Conservation (phyloP, 2,329 filamentous ascomycete genomes). For the Dactylellina drechsleri region DNA sequence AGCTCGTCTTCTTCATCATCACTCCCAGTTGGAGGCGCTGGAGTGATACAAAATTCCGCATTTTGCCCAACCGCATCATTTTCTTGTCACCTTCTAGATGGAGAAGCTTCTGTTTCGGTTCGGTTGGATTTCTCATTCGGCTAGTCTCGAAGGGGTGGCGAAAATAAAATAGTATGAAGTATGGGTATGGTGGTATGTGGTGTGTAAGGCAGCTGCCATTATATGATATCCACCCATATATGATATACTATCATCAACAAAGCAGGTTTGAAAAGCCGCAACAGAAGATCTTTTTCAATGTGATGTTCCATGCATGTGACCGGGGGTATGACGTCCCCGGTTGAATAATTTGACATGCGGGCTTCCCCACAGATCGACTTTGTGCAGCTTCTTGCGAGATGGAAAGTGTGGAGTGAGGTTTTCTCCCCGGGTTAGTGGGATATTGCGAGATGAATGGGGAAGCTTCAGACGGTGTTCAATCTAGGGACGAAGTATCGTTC, state of each 20-base stretch:
- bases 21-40: not conserved
- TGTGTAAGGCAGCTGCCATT: too few relatives aligned
- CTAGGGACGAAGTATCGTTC: not conserved
- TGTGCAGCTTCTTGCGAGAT: not conserved
- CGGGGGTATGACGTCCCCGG: slow-evolving; percentile 27
- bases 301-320: slow-evolving; percentile 21
- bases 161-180: slow-evolving; percentile 8
- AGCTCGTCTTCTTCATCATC: slow-evolving; percentile 5
- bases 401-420: not conserved
- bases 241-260: not conserved
- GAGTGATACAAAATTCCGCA: slow-evolving; percentile 2
- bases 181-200: not conserved
- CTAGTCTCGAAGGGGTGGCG: slow-evolving; percentile 5
- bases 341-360: slow-evolving; percentile 17
- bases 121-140: slow-evolving; percentile 22
- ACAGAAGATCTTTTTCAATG: too few relatives aligned
- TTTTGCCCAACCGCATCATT: not conserved
- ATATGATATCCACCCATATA: too few relatives aligned
- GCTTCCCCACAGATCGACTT: slow-evolving; percentile 1
- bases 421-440: too few relatives aligned
- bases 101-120: slow-evolving; percentile 27
- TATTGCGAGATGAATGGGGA: not conserved
- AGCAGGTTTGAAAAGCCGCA: slow-evolving; percentile 28
- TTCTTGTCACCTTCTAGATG: slow-evolving; percentile 9
- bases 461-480: not conserved